Evolutionary conservation across 2,329 filamentous ascomycete genomes (phyloP), one percentile per base, ranked within the genome.

Genomic region (Chaetomiaceae sp.): DNA sequence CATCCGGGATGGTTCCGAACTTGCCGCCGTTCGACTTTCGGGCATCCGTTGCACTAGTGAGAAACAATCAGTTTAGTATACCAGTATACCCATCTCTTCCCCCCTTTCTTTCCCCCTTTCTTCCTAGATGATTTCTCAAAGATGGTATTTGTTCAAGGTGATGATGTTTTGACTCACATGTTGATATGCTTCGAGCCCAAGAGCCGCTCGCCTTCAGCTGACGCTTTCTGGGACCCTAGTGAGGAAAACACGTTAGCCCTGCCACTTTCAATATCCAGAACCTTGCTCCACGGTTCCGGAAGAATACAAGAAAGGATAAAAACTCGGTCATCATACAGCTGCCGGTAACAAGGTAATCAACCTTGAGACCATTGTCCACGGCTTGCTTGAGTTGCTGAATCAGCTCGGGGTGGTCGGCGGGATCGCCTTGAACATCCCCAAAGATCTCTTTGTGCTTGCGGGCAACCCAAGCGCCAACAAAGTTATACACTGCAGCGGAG

Each of bases 281-380:
- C n/a, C n/a, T n/a, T n/a, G n/a, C n/a, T n/a, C n/a, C n/a, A n/a
- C n/a, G n/a, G n/a, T n/a, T n/a, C n/a, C n/a, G n/a, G n/a, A n/a
- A n/a, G n/a, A n/a, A n/a, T n/a, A n/a, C n/a, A n/a, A n/a, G n/a
- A n/a, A n/a, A n/a, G n/a, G n/a, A n/a, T n/a, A n/a, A n/a, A n/a
- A n/a, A n/a, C n/a, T n/a, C n/a, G n/a, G n/a, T n/a, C n/a, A n/a
- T n/a, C n/a, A n/a, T n/a, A n/a, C 90, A 97, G 49, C 86, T 84
- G 49, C 92, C 92, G 3, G 92, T 96, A 49, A 96, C 82, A 41
- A 96, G 72, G 71, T 96, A 97, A 71, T 97, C 92, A 38, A 95
- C 69, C 73, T 86, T 87, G 61, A 96, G 74, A 54, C 92, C 81
- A 51, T 81, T 74, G 46, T 85, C 77, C 5, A 91, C 79, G 48